Percentiles rank a stretch among this genome's conserved stretches.
Conservation (phyloP, 805 yeast species). For the Hagleromyces aurorensis region DNA sequence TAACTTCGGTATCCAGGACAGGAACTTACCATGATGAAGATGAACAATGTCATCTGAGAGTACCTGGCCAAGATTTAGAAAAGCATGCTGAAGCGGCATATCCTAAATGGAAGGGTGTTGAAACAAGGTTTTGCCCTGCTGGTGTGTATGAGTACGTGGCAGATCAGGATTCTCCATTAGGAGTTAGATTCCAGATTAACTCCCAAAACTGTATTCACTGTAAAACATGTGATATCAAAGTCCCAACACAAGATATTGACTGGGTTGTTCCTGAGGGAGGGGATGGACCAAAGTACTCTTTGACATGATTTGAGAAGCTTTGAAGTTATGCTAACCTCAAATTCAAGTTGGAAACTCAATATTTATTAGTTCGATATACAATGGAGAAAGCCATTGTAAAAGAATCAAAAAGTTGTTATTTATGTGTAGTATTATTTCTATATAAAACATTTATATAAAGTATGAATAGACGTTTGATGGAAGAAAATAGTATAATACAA, state of each 20-base stretch:
- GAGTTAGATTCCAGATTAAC: slow-evolving; percentile 86
- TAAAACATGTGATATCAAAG: slow-evolving; percentile 96
- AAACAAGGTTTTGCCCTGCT: slow-evolving; percentile 93
- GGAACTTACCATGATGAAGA: slow-evolving; percentile 95
- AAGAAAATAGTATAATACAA: no score
- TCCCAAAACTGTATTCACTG: slow-evolving; percentile 97
- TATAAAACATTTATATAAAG: no score
- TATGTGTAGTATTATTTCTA: no score
- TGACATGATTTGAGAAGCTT: no score
- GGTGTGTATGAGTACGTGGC: slow-evolving; percentile 91
- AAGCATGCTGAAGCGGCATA: slow-evolving; percentile 62
- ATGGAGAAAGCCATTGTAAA: no score
- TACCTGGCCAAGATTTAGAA: slow-evolving; percentile 53
- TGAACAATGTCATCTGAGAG: slow-evolving; percentile 79
- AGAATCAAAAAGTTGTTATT: no score
- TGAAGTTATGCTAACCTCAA: no score
- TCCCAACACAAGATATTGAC: slow-evolving; percentile 85
- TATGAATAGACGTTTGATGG: no score
- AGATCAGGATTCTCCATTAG: slow-evolving; percentile 47
- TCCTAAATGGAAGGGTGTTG: slow-evolving; percentile 79
- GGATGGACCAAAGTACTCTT: slow-evolving; percentile 92
- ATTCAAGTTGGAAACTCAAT: no score
- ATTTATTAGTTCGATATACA: no score
- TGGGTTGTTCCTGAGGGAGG: slow-evolving; percentile 99
- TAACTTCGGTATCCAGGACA: slow-evolving; percentile 93